Percentiles rank a stretch among this genome's conserved stretches.
Evolutionary conservation across 306 rosid genomes (phyloP).

Genomic region (Sechiopsis laciniata): DNA sequence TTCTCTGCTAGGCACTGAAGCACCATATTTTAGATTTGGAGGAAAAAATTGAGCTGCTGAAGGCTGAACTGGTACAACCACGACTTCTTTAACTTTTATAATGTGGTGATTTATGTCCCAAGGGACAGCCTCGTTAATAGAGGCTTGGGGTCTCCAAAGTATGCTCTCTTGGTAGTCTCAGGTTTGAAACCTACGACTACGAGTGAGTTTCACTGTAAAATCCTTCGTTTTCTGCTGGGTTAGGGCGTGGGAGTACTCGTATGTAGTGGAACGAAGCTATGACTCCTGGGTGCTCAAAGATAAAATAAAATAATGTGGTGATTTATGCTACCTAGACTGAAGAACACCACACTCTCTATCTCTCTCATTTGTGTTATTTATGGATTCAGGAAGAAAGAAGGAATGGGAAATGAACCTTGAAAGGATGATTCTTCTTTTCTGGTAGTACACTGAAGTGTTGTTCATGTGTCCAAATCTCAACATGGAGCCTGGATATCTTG

Average conservation of each 20-base stretch:
- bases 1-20: constrained; percentile 55
- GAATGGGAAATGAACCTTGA: constrained; percentile 39
- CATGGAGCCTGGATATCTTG: background rate
- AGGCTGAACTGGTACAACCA: constrained; percentile 51
- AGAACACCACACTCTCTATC: background rate
- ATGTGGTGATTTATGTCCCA: background rate
- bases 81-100: constrained; percentile 14
- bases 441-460: background rate
- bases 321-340: background rate
- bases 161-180: too few relatives aligned
- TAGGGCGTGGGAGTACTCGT: too few relatives aligned
- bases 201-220: too few relatives aligned
- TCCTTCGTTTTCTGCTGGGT: too few relatives aligned
- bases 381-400: constrained; percentile 54
- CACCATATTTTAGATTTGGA: constrained; percentile 61
- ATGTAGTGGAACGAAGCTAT: too few relatives aligned
- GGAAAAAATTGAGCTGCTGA: constrained; percentile 64
- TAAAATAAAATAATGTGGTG: too few relatives aligned
- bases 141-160: too few relatives aligned
- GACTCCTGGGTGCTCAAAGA: too few relatives aligned
- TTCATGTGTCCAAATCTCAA: background rate
- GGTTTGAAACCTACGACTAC: too few relatives aligned
- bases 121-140: too few relatives aligned
- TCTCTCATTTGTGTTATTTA: constrained; percentile 15
- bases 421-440: constrained; percentile 20